These are phyloP conservation scores for Cadophora luteo-olivacea DNA, from an alignment of 2,329 filamentous ascomycete genomes.

Conservation along the genomic window DNA sequence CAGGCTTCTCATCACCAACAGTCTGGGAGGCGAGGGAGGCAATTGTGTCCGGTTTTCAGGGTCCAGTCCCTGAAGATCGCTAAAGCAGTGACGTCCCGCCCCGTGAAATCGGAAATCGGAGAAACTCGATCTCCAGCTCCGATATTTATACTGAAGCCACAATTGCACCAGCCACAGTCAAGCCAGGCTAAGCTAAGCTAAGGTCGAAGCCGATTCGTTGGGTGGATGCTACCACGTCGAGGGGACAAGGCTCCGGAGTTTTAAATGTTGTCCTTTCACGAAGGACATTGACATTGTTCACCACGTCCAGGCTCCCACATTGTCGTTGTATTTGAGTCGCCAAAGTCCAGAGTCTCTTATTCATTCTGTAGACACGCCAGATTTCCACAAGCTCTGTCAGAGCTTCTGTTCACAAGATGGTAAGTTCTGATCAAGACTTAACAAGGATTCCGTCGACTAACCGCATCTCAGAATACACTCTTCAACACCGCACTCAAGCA, in stretches of 20 bases:
- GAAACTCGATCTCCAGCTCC: not conserved
- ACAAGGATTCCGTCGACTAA: constrained; percentile 23
- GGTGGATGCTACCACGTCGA: not conserved
- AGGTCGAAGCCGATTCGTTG: constrained; percentile 2
- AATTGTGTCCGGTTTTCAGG: constrained; percentile 1
- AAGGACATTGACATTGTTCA: constrained; percentile 14
- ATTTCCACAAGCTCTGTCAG: not conserved
- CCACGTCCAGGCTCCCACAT: constrained; percentile 1
- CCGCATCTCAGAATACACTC: constrained; percentile 70
- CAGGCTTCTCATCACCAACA: not conserved
- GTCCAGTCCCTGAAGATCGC: constrained; percentile 19
- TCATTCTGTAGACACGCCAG: not conserved
- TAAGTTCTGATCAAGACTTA: constrained; percentile 11
- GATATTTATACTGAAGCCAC: constrained; percentile 3
- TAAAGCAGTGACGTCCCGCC: constrained; percentile 15
- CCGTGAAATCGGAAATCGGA: not conserved
- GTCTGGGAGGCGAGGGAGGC: not conserved
- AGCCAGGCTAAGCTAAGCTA: too few species aligned
- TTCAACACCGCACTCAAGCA: constrained; percentile 89
- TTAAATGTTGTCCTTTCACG: constrained; percentile 17
- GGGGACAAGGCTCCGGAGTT: constrained; percentile 18
- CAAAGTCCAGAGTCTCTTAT: not conserved
- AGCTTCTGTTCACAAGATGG: constrained; percentile 29
- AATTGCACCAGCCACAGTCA: not conserved
- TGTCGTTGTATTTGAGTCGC: not conserved